Conservation (phyloP, 306 rosid species). For the Corylus heterophylla region DNA sequence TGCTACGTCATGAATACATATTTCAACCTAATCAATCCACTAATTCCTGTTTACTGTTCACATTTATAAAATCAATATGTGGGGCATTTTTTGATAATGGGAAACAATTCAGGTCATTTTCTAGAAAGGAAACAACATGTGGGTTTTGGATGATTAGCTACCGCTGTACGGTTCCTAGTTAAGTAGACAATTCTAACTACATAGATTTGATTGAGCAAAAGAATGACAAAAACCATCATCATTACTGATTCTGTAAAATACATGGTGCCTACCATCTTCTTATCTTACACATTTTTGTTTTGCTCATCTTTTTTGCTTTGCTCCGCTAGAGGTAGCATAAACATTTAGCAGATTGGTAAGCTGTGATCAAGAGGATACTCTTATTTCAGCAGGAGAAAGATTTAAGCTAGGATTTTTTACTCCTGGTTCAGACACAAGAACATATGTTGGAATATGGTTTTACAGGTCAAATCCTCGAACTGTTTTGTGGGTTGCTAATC, state of each 20-base stretch:
- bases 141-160: conserved; percentile 18
- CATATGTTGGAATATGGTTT: conserved; percentile 82
- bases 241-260: conserved; percentile 34
- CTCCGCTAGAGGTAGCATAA: conserved; percentile 50
- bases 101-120: not conserved
- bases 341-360: conserved; percentile 30
- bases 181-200: conserved; percentile 25
- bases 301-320: conserved; percentile 32
- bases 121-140: conserved; percentile 17
- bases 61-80: conserved; percentile 28
- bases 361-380: conserved; percentile 43
- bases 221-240: conserved; percentile 33
- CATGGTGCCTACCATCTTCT: conserved; percentile 32
- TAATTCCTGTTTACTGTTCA: too few relatives aligned
- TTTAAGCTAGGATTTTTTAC: conserved; percentile 74
- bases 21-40: too few relatives aligned
- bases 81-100: conserved; percentile 24
- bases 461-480: conserved; percentile 48
- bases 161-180: conserved; percentile 3
- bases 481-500: conserved; percentile 77
- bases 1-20: too few relatives aligned
- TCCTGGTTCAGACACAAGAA: conserved; percentile 49
- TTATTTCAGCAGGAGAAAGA: conserved; percentile 56
- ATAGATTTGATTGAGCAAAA: conserved; percentile 31
- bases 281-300: conserved; percentile 35